These are phyloP conservation scores for Irpex sp. DNA, from an alignment of 1,284 basidiomycete genomes.

Conservation along the genomic window DNA sequence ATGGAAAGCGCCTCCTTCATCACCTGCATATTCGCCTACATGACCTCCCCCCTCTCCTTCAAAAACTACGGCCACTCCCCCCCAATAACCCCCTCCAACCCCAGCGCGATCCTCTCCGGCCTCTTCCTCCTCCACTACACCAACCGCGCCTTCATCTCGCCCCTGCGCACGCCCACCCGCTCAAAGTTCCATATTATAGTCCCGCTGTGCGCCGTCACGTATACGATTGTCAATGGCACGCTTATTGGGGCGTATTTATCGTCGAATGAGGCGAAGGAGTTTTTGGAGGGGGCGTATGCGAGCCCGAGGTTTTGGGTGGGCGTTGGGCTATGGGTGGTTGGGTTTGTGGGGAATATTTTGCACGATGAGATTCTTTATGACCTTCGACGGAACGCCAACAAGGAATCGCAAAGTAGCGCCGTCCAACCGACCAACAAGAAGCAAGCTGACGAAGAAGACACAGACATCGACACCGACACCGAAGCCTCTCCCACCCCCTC, in stretches of 20 bases:
- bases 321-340: constrained; percentile 58
- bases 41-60: constrained; percentile 39
- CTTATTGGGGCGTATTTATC: constrained; percentile 68
- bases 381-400: constrained; percentile 40
- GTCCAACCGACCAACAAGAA: neutral
- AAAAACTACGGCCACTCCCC: constrained; percentile 16
- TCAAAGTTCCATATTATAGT: constrained; percentile 74
- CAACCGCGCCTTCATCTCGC: constrained; percentile 80
- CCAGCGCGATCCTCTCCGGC: constrained; percentile 49
- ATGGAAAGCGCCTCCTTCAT: constrained; percentile 84
- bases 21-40: constrained; percentile 46
- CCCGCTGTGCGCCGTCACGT: constrained; percentile 48
- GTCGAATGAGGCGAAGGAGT: constrained; percentile 41
- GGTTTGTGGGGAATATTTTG: constrained; percentile 74
- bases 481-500: too few relatives aligned
- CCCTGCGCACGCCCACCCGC: constrained; percentile 76
- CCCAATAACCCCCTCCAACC: constrained; percentile 27
- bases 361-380: constrained; percentile 88
- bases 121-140: constrained; percentile 77
- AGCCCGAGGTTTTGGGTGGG: constrained; percentile 58
- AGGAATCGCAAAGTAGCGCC: too few relatives aligned
- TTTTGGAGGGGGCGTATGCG: constrained; percentile 30
- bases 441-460: neutral
- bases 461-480: too few relatives aligned
- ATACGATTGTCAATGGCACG: constrained; percentile 73